Evolutionary conservation across 2,329 filamentous ascomycete genomes (phyloP).

Genomic region (Pseudogymnoascus sp.): DNA sequence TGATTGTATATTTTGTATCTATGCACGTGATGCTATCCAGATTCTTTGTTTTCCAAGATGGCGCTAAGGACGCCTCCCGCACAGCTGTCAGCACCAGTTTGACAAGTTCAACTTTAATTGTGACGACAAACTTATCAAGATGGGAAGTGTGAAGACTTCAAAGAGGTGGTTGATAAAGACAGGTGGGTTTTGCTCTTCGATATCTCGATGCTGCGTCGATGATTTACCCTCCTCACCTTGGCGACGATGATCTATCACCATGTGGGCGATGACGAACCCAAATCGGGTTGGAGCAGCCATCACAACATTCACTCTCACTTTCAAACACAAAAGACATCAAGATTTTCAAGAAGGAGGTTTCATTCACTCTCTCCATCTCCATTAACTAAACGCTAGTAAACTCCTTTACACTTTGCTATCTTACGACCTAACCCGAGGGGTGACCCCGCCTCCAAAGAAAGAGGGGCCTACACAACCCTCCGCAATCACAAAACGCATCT

Average conservation of each 20-base stretch:
- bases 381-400: slow-evolving; percentile 21
- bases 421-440: not conserved
- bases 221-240: not conserved
- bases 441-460: not conserved
- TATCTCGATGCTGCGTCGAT: no score
- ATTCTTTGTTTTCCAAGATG: not conserved
- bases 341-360: not conserved
- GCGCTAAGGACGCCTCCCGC: not conserved
- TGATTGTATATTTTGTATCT: not conserved
- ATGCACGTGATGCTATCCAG: not conserved
- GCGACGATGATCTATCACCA: not conserved
- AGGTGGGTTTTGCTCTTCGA: not conserved
- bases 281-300: not conserved
- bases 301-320: not conserved
- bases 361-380: slow-evolving; percentile 16
- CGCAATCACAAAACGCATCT: not conserved
- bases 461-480: not conserved
- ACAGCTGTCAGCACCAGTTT: not conserved
- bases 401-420: not conserved
- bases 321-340: not conserved
- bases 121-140: not conserved
- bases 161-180: not conserved
- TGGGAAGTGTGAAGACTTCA: not conserved
- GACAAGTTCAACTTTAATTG: not conserved
- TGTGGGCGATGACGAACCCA: not conserved